phyloP scores from a whole-genome alignment of 2,329 filamentous ascomycete genomes.

The Cladophialophora exuberans region DNA sequence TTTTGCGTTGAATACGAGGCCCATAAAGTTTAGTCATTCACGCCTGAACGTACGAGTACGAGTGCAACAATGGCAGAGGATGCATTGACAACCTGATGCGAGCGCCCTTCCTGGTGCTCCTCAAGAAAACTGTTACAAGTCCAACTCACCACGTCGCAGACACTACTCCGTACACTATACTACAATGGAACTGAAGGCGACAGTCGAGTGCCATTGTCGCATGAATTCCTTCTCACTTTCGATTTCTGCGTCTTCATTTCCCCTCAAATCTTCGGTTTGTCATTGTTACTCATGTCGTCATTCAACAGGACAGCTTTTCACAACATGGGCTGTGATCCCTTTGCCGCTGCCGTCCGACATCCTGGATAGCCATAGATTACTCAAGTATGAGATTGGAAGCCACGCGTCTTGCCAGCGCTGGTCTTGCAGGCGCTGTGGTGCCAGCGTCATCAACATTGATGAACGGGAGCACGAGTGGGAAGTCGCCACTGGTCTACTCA shows the following conservation, averaged over 20 bases:
- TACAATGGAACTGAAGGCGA: neutral
- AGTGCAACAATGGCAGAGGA: no score
- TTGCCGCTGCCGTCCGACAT: conserved; percentile 8
- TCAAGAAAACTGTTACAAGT: no score
- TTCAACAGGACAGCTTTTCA: conserved; percentile 49
- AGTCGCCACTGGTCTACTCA: conserved; percentile 23
- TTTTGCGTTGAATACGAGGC: neutral
- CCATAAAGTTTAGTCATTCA: neutral
- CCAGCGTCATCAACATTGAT: conserved; percentile 24
- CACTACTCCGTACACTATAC: neutral
- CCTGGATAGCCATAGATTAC: neutral
- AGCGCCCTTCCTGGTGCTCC: neutral
- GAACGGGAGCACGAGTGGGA: conserved; percentile 24
- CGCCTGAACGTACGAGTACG: no score
- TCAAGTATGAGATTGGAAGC: conserved; percentile 20
- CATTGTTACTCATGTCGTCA: conserved; percentile 58
- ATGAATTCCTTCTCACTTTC: conserved; percentile 21
- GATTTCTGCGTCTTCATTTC: conserved; percentile 18
- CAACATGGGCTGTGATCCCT: conserved; percentile 31
- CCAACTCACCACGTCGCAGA: no score
- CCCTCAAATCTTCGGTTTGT: conserved; percentile 46
- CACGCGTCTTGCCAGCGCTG: conserved; percentile 18
- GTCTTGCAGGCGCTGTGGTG: conserved; percentile 26
- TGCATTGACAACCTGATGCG: no score
- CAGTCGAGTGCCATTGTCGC: conserved; percentile 23